Conservation (phyloP, 352 stramenopile species). For the Globisporangium spiculum region DNA sequence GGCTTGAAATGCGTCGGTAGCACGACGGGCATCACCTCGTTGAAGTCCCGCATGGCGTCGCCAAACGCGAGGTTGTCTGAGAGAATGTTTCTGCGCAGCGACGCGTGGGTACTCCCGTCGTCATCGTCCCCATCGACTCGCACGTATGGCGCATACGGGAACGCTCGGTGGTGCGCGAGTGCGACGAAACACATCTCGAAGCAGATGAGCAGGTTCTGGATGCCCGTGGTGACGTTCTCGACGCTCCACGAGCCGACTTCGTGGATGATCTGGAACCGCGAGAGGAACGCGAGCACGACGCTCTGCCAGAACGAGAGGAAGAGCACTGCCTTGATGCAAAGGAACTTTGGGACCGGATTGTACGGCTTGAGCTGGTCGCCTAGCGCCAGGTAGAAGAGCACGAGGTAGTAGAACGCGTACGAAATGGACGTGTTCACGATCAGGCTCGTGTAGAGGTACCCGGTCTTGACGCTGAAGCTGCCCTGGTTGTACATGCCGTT, state of each 20-base stretch:
- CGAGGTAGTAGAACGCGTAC: constrained; percentile 96
- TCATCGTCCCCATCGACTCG: constrained; percentile 17
- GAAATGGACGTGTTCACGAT: constrained; percentile 96
- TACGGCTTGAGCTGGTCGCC: constrained; percentile 88
- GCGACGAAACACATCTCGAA: constrained; percentile 98
- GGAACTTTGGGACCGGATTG: constrained; percentile 97
- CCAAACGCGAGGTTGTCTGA: constrained; percentile 92
- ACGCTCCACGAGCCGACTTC: constrained; percentile 91
- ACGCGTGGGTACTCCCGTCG: constrained; percentile 18
- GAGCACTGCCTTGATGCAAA: constrained; percentile 98
- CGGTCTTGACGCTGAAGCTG: constrained; percentile 77
- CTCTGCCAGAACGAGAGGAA: constrained; percentile 99
- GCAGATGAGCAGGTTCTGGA: constrained; percentile 99
- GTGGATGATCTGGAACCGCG: constrained; percentile 87
- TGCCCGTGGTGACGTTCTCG: constrained; percentile 94
- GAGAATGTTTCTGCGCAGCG: constrained; percentile 74
- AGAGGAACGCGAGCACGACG: constrained; percentile 89
- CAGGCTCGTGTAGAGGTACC: constrained; percentile 92
- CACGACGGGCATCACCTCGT: constrained; percentile 87
- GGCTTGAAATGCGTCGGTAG: constrained; percentile 80
- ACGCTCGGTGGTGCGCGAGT: constrained; percentile 96
- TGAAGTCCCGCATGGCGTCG: constrained; percentile 94
- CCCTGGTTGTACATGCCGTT: constrained; percentile 83
- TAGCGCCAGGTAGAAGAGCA: constrained; percentile 96
- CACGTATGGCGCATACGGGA: constrained; percentile 88